These are phyloP conservation scores for Penicillium sp. DNA, from an alignment of 2,329 filamentous ascomycete genomes.

Conservation along the genomic window DNA sequence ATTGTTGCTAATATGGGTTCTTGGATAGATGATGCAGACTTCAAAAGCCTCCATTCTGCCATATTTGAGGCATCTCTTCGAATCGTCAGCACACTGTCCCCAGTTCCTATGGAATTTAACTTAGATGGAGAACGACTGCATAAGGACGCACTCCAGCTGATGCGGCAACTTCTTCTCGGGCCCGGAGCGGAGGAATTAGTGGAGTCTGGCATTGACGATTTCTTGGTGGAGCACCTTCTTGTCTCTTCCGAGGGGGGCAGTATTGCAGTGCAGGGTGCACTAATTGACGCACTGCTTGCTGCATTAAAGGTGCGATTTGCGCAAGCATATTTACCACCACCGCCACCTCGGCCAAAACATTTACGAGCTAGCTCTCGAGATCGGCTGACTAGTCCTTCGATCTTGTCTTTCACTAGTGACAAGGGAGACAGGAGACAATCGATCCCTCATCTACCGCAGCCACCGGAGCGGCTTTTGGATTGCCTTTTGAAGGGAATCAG, in stretches of 20 bases:
- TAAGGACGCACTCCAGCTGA: conserved; percentile 65
- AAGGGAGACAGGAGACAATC: conserved; percentile 38
- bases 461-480: conserved; percentile 68
- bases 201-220: conserved; percentile 61
- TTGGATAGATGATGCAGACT: conserved; percentile 24
- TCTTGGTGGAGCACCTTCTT: conserved; percentile 66
- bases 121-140: conserved; percentile 65
- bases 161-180: conserved; percentile 49
- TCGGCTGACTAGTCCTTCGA: conserved; percentile 39
- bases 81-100: conserved; percentile 26
- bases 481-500: conserved; percentile 80
- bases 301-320: conserved; percentile 62
- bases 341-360: conserved; percentile 31
- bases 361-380: conserved; percentile 41
- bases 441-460: conserved; percentile 36
- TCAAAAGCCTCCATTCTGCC: conserved; percentile 32
- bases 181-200: conserved; percentile 39
- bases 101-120: conserved; percentile 33
- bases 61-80: conserved; percentile 33
- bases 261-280: conserved; percentile 68
- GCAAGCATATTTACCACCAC: conserved; percentile 35
- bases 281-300: conserved; percentile 75
- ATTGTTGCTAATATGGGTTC: conserved; percentile 2
- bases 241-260: conserved; percentile 60
- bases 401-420: conserved; percentile 48